Evolutionary conservation across 768 basidiomycete species (phyloP).

Genomic region (Cytidiella melzeri): DNA sequence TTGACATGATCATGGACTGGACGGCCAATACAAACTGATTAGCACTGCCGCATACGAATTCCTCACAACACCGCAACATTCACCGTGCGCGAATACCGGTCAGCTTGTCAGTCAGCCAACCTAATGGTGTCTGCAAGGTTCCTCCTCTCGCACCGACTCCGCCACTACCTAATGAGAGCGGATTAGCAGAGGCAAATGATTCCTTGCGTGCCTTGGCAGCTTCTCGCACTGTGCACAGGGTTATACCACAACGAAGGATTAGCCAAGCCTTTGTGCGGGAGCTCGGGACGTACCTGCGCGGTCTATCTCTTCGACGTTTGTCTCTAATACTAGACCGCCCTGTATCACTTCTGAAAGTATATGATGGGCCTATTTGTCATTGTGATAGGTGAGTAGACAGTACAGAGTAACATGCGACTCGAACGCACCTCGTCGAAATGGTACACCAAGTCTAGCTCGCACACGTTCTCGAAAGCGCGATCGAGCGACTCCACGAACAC

Average conservation of each 20-base stretch:
- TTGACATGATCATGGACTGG: no score
- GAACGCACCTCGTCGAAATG: slow-evolving; percentile 89
- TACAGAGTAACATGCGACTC: not conserved
- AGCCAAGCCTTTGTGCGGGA: not conserved
- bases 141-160: slow-evolving; percentile 54
- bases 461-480: slow-evolving; percentile 95
- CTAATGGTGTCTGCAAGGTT: slow-evolving; percentile 64
- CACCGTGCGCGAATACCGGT: slow-evolving; percentile 55
- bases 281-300: slow-evolving; percentile 44
- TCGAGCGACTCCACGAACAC: slow-evolving; percentile 98
- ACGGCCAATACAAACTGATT: no score
- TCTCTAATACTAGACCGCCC: slow-evolving; percentile 94
- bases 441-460: slow-evolving; percentile 96
- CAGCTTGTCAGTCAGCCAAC: slow-evolving; percentile 73
- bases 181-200: slow-evolving; percentile 77
- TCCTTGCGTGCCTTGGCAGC: slow-evolving; percentile 69
- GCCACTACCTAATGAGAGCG: slow-evolving; percentile 63
- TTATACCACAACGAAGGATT: slow-evolving; percentile 8
- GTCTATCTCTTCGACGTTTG: slow-evolving; percentile 84
- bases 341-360: slow-evolving; percentile 96
- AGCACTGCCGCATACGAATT: no score
- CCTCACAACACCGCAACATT: no score
- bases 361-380: slow-evolving; percentile 68
- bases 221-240: slow-evolving; percentile 56
- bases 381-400: not conserved